Conservation (phyloP, 352 stramenopile genomes). For the Pythium phragmitis region DNA sequence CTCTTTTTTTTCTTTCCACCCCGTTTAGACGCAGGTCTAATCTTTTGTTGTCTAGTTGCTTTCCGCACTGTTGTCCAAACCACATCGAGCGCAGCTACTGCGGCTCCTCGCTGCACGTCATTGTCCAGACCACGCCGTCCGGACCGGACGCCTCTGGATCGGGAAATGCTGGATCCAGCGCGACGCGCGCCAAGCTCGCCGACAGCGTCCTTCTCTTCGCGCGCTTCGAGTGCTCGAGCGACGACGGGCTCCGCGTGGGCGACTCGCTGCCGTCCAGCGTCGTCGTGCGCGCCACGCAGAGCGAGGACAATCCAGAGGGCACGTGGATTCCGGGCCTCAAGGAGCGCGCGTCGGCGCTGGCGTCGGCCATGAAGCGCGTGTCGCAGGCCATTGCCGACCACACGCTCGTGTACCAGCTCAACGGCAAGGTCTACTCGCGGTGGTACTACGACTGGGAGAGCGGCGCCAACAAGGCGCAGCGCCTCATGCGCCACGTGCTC, state of each 20-base stretch:
- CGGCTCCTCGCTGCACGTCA: constrained; percentile 32
- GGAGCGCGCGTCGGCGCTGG: constrained; percentile 40
- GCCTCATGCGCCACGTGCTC: constrained; percentile 45
- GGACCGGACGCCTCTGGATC: background rate
- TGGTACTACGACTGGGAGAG: constrained; percentile 55
- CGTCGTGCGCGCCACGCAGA: constrained; percentile 40
- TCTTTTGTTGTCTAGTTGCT: constrained; percentile 14
- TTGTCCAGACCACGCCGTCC: constrained; percentile 25
- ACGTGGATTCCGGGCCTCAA: constrained; percentile 52
- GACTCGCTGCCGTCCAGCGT: constrained; percentile 46
- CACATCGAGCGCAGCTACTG: constrained; percentile 34
- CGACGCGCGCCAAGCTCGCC: constrained; percentile 12
- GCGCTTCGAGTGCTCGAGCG: constrained; percentile 35
- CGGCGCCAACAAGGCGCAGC: constrained; percentile 42
- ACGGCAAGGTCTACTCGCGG: constrained; percentile 41
- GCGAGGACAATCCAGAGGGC: constrained; percentile 54
- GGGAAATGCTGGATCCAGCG: background rate
- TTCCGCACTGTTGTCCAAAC: constrained; percentile 29
- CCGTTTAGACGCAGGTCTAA: background rate
- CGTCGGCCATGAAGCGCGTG: constrained; percentile 23
- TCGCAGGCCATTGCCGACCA: constrained; percentile 19
- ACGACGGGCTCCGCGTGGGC: constrained; percentile 33
- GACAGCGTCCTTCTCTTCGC: constrained; percentile 33
- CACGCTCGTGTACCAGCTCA: constrained; percentile 38
- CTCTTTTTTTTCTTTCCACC: background rate